Evolutionary conservation across 2,329 filamentous ascomycete species (phyloP).

Genomic region (Erysiphe neolycopersici): DNA sequence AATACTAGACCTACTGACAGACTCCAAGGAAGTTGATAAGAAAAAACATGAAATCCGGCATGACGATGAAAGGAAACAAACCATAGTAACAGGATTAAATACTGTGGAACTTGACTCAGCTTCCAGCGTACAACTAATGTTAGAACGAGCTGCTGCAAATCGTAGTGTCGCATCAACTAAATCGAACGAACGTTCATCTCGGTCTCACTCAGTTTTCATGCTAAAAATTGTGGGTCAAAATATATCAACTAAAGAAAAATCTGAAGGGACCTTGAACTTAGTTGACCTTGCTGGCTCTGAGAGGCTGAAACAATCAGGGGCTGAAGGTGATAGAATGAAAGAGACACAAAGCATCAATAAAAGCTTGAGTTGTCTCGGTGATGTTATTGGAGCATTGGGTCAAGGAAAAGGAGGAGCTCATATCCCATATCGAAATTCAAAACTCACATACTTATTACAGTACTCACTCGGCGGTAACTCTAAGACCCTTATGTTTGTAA

Average conservation of each 20-base stretch:
- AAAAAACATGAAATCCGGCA: conserved; percentile 79
- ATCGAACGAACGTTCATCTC: conserved; percentile 79
- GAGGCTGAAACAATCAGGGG: conserved; percentile 62
- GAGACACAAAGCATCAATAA: conserved; percentile 98
- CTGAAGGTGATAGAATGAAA: conserved; percentile 62
- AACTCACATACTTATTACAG: conserved; percentile 85
- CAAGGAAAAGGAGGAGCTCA: conserved; percentile 51
- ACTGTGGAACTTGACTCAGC: conserved; percentile 55
- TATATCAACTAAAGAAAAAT: conserved; percentile 44
- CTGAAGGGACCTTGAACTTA: conserved; percentile 81
- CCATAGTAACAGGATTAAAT: conserved; percentile 54
- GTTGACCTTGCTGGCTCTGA: conserved; percentile 91
- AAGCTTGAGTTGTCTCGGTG: conserved; percentile 69
- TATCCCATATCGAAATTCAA: conserved; percentile 86
- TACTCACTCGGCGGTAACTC: conserved; percentile 86
- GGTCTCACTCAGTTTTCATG: conserved; percentile 91
- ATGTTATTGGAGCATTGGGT: conserved; percentile 85
- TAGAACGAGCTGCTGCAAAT: conserved; percentile 59
- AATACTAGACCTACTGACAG: conserved; percentile 64
- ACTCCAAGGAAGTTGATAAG: conserved; percentile 42
- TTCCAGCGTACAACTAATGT: conserved; percentile 51
- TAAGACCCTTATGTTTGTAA: conserved; percentile 98
- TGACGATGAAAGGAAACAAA: conserved; percentile 57
- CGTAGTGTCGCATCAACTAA: conserved; percentile 90
- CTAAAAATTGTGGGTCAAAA: conserved; percentile 54